phyloP scores from a whole-genome alignment of 345 rosid genomes.

The Rhizophora apiculata region DNA sequence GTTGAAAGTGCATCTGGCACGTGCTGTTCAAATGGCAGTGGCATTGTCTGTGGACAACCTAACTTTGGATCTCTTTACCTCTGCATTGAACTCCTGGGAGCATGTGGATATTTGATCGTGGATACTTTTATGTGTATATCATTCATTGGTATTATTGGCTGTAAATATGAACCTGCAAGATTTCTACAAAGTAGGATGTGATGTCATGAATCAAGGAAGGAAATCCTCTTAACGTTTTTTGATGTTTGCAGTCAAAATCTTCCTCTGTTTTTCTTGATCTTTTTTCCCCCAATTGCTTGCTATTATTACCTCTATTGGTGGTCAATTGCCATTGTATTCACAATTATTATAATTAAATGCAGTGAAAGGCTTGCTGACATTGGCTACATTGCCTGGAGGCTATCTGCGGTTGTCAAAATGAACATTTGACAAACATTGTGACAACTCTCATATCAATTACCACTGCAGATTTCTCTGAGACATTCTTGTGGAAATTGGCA shows the following conservation, averaged over 20 bases:
- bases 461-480: slow-evolving; percentile 13
- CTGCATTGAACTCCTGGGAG: slow-evolving; percentile 60
- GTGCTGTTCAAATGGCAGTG: slow-evolving; percentile 26
- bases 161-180: slow-evolving; percentile 1
- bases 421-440: slow-evolving; percentile 64
- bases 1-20: slow-evolving; percentile 29
- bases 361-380: slow-evolving; percentile 81
- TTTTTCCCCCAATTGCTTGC: background rate
- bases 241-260: too few relatives aligned
- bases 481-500: slow-evolving; percentile 57
- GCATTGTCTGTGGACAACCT: slow-evolving; percentile 31
- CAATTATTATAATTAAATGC: slow-evolving; percentile 25
- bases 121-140: slow-evolving; percentile 17
- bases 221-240: too few relatives aligned
- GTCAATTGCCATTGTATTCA: background rate
- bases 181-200: background rate
- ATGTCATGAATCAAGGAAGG: background rate
- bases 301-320: slow-evolving; percentile 1
- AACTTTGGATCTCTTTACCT: slow-evolving; percentile 68
- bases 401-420: slow-evolving; percentile 43
- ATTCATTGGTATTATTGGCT: background rate
- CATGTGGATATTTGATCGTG: slow-evolving; percentile 55
- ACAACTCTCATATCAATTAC: slow-evolving; percentile 48
- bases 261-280: too few relatives aligned
- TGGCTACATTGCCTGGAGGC: slow-evolving; percentile 58